phyloP scores from a whole-genome alignment of 352 stramenopile species.

The Phytophthora sansomeana region DNA sequence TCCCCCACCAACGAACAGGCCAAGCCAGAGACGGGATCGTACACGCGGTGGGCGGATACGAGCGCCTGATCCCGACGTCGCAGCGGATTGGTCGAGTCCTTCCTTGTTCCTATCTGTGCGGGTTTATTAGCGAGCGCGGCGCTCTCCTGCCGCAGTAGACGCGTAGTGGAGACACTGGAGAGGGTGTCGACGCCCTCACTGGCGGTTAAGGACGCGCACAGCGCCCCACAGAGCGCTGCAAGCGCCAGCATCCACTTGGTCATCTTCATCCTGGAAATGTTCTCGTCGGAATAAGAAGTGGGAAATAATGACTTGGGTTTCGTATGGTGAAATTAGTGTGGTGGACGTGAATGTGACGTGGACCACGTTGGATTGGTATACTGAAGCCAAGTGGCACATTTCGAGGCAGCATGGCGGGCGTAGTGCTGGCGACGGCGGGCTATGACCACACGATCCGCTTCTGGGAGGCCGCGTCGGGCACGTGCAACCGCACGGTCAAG shows the following conservation, averaged over 20 bases:
- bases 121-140: constrained; percentile 13
- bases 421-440: constrained; percentile 97
- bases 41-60: constrained; percentile 56
- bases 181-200: not conserved
- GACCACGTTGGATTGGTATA: not conserved
- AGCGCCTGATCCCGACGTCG: constrained; percentile 35
- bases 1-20: constrained; percentile 63
- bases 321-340: constrained; percentile 7
- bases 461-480: constrained; percentile 97
- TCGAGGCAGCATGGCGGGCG: constrained; percentile 69
- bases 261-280: constrained; percentile 26
- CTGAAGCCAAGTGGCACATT: constrained; percentile 7
- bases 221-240: constrained; percentile 22
- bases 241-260: constrained; percentile 22
- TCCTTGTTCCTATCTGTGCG: constrained; percentile 1
- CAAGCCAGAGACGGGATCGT: constrained; percentile 67
- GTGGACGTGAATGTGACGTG: not conserved
- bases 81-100: constrained; percentile 41
- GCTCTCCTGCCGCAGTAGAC: constrained; percentile 25
- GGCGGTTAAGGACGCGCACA: constrained; percentile 4
- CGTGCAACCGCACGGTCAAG: constrained; percentile 95
- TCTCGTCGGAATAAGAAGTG: constrained; percentile 2
- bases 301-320: not conserved
- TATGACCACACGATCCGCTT: constrained; percentile 99
- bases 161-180: not conserved